Evolutionary conservation across 495 filamentous ascomycete genomes (phyloP).

Genomic region (Corynascus novoguineensis): DNA sequence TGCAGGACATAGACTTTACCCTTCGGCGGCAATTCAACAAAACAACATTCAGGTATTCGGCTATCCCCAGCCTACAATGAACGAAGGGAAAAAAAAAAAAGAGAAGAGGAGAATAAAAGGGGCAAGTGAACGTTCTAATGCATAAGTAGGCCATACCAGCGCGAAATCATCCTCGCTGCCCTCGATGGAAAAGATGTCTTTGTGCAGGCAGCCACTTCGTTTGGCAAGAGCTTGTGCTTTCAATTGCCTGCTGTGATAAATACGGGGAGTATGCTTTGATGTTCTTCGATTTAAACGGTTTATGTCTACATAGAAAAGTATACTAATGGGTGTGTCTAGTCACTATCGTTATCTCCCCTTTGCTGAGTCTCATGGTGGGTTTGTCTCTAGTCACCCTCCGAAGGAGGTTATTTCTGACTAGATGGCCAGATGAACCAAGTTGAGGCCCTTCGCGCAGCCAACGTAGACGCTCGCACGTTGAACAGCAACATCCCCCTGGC

Average conservation of each 20-base stretch:
- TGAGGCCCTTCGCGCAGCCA: conserved; percentile 64
- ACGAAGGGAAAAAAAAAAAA: too few relatives aligned
- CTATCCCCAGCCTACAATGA: background rate
- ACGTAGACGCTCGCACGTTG: conserved; percentile 74
- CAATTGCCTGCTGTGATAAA: conserved; percentile 86
- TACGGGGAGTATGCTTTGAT: conserved; percentile 60
- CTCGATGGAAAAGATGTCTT: conserved; percentile 87
- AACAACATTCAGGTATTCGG: conserved; percentile 57
- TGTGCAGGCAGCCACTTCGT: conserved; percentile 91
- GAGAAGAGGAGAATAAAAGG: too few relatives aligned
- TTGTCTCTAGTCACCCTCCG: background rate
- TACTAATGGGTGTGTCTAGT: conserved; percentile 46
- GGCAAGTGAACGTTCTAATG: too few relatives aligned
- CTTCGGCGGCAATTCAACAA: conserved; percentile 79
- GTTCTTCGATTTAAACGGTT: too few relatives aligned
- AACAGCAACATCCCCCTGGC: conserved; percentile 68
- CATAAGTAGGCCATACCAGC: conserved; percentile 63
- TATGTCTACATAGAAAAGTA: background rate
- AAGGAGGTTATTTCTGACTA: background rate
- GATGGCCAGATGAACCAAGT: conserved; percentile 88
- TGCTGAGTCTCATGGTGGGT: conserved; percentile 83
- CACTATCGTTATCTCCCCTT: conserved; percentile 84
- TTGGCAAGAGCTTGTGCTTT: conserved; percentile 92
- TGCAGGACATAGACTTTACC: conserved; percentile 76
- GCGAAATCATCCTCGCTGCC: conserved; percentile 77